A percentile compares a stretch with the other conserved stretches of the same genome.
phyloP scores from a whole-genome alignment of 164 flowering plant species.

The Vitis vinifera region ASM3070453v1 NC_081820.1:19853501-19854000 shows the following conservation, averaged over 20 bases:
- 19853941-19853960: slow-evolving; percentile 4
- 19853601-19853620: too few species aligned
- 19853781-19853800: slow-evolving; percentile 4
- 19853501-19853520: too few species aligned
- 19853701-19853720: slow-evolving; percentile 5
- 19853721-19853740: not conserved
- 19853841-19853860: slow-evolving; percentile 9
- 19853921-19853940: slow-evolving; percentile 11
- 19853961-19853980: not conserved
- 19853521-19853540: too few species aligned
- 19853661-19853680: not conserved
- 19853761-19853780: slow-evolving; percentile 5
- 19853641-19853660: slow-evolving; percentile 6
- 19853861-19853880: slow-evolving; percentile 13
- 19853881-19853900: slow-evolving; percentile 6
- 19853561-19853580: too few species aligned
- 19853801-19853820: not conserved
- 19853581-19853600: too few species aligned
- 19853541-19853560: too few species aligned
- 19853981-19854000: slow-evolving; percentile 4
- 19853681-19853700: slow-evolving; percentile 4
- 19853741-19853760: slow-evolving; percentile 3
- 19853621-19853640: not conserved
- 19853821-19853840: not conserved
- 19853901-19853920: slow-evolving; percentile 3